Evolutionary conservation across 208 protist genomes (phyloP).

Genomic region (Acanthamoeba culbertsoni): DNA sequence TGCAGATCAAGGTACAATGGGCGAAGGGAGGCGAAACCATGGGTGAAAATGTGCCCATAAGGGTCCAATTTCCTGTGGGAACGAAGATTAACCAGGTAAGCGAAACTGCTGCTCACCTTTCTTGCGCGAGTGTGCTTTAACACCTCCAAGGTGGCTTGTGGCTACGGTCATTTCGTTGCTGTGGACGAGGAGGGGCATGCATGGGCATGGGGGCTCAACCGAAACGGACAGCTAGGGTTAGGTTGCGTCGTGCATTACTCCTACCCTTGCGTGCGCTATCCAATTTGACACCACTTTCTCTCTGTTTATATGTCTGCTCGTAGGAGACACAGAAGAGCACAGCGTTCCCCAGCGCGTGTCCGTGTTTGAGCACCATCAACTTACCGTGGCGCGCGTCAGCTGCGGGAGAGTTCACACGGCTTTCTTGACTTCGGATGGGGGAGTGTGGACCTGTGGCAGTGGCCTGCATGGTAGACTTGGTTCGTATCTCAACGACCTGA

Average conservation of each 20-base stretch:
- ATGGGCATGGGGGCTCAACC: conserved; percentile 17
- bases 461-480: background rate
- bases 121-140: background rate
- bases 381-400: background rate
- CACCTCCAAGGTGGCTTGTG: background rate
- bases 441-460: conserved; percentile 1
- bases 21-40: background rate
- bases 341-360: background rate
- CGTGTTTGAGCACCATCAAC: background rate
- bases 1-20: background rate
- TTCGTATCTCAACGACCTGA: background rate
- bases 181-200: background rate
- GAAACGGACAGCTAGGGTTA: background rate
- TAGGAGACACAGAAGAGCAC: conserved; percentile 17
- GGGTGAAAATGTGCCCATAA: background rate
- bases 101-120: background rate
- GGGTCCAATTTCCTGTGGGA: background rate
- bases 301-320: background rate
- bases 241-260: background rate
- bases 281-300: background rate
- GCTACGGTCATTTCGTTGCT: background rate
- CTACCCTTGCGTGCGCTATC: no score
- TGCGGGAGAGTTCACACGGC: background rate
- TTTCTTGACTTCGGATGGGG: background rate
- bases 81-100: background rate